phyloP scores from a whole-genome alignment of 78 protist species.

The Chrysochromulina parva region DNA sequence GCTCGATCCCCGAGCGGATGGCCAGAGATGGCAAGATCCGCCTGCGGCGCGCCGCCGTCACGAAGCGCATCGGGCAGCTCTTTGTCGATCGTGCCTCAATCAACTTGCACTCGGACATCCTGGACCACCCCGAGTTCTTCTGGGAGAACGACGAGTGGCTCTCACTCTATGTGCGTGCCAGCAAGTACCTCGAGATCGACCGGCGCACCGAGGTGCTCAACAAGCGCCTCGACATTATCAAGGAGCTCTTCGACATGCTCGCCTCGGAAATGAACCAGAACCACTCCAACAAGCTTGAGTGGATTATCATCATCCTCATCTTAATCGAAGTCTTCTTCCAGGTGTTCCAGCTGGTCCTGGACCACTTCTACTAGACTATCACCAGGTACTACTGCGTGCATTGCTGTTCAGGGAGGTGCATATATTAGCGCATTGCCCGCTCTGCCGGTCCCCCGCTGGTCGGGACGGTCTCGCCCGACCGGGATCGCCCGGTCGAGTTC shows the following conservation, averaged over 20 bases:
- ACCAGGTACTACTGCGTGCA: no score
- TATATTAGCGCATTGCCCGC: no score
- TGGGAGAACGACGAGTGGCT: background rate
- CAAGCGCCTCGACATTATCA: conserved; percentile 12
- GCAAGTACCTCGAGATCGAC: background rate
- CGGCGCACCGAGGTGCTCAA: conserved; percentile 11
- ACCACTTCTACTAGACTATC: no score
- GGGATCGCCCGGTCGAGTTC: no score
- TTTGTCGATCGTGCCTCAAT: background rate
- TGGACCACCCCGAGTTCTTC: background rate
- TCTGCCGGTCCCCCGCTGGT: no score
- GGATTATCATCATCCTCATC: conserved; percentile 24
- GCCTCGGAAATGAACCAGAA: background rate
- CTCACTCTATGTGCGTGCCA: background rate
- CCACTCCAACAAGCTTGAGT: background rate
- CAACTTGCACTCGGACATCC: conserved; percentile 35
- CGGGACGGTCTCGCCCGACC: no score
- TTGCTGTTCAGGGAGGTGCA: no score
- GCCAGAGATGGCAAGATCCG: background rate
- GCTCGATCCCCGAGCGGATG: background rate
- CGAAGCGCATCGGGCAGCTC: background rate
- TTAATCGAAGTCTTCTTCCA: conserved; percentile 9
- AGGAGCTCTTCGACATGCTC: conserved; percentile 23
- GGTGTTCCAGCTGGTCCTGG: background rate
- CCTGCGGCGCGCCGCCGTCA: background rate